phyloP scores from a whole-genome alignment of 1,139 yeast genomes.

The Candida sp. region DNA sequence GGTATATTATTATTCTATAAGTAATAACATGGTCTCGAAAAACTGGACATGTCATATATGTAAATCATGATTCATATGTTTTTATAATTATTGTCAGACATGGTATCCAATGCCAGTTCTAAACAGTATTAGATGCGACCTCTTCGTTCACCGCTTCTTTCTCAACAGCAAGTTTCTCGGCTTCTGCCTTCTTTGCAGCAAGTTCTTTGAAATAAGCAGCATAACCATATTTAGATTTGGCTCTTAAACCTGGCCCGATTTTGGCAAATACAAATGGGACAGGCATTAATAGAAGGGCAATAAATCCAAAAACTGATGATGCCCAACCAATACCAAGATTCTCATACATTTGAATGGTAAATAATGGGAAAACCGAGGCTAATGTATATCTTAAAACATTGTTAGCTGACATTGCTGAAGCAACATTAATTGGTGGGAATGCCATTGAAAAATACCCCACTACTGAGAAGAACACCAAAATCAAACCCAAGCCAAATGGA shows the following conservation, averaged over 20 bases:
- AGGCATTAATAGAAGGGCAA: constrained; percentile 31
- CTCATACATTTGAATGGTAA: constrained; percentile 43
- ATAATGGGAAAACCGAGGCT: constrained; percentile 56
- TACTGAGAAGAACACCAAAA: constrained; percentile 69
- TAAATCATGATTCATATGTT: not conserved
- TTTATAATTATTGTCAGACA: too few species aligned
- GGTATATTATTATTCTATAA: not conserved
- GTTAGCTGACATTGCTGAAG: constrained; percentile 80
- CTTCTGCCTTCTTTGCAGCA: constrained; percentile 18
- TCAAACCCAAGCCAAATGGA: constrained; percentile 73
- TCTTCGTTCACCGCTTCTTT: constrained; percentile 7
- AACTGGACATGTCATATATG: not conserved
- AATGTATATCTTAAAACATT: constrained; percentile 64
- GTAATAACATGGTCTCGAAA: not conserved
- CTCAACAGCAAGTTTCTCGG: not conserved
- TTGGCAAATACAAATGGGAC: constrained; percentile 46
- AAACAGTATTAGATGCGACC: not conserved
- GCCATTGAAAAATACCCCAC: constrained; percentile 69
- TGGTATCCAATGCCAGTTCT: not conserved
- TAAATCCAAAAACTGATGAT: constrained; percentile 32
- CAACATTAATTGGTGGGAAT: constrained; percentile 72
- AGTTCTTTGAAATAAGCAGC: constrained; percentile 40
- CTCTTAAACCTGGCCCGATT: constrained; percentile 56
- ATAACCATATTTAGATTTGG: constrained; percentile 55
- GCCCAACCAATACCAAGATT: constrained; percentile 38